Evolutionary conservation across 306 rosid genomes (phyloP), one percentile per base, ranked within the genome.

Genomic region (Phaseolus lunatus): DNA sequence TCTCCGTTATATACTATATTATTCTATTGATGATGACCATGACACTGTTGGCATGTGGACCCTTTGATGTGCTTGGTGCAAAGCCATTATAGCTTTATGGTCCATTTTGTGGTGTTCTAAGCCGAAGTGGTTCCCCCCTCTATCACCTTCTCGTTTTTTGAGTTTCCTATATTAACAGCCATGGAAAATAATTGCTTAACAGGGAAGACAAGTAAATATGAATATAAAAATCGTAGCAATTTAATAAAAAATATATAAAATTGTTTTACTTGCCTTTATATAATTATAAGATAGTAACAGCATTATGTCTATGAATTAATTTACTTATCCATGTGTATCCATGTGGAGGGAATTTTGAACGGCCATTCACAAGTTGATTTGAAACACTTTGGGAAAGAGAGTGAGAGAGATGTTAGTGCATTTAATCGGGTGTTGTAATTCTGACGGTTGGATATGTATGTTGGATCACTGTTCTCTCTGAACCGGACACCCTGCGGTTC

Each of bases 401-500:
- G 12, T 12, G 41, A 29, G 43, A 2, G 41, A 4, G 45, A 33
- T 1, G 10, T 1, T 65, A 26, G 37, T 65, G 31, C 18, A 39
- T 39, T 19, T 18, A 65, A 39, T 9, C 5, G n/a, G 69, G 70
- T 65, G 50, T 9, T 10, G 49, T 12, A 65, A 19, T 65, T 76
- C 85, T 80, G 83, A 84, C 73, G 84, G 86, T 78, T 85, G 84
- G 73, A 82, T 76, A 84, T 75, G 84, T 72, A 66, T 80, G 89
- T 85, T 89, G 71, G 82, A 80, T 82, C 76, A 76, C 87, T 78
- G 89, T 84, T 81, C 39, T 64, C 56, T 78, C 87, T 78, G 93
- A 85, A 86, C 90, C 82, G 76, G 81, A 87, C 89, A 81, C 79
- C 79, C 88, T 82, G 84, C 74, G 73, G 85, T 83, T 86, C 90